Conservation (phyloP, 805 yeast genomes). For the Wickerhamomyces bisporus region DNA sequence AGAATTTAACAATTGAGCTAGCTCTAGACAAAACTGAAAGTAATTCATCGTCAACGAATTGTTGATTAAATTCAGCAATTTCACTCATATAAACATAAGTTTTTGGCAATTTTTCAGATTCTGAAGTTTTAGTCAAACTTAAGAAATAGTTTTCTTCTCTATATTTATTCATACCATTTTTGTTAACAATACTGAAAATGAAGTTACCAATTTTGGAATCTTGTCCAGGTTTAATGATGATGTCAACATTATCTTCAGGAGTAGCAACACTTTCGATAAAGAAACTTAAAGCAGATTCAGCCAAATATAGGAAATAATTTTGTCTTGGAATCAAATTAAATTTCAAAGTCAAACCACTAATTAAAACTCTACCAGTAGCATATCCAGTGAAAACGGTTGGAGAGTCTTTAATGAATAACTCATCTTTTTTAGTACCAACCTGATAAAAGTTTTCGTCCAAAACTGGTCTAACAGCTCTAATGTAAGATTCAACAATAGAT, state of each 20-base stretch:
- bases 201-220: constrained; percentile 42
- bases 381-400: constrained; percentile 56
- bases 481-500: constrained; percentile 46
- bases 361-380: constrained; percentile 84
- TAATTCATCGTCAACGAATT: constrained; percentile 47
- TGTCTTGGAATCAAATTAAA: constrained; percentile 74
- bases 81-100: constrained; percentile 88
- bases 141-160: constrained; percentile 77
- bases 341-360: constrained; percentile 56
- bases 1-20: constrained; percentile 47
- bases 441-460: constrained; percentile 69
- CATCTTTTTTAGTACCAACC: constrained; percentile 53
- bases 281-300: constrained; percentile 58
- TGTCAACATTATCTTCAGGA: constrained; percentile 55
- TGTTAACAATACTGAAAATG: constrained; percentile 80
- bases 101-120: constrained; percentile 61
- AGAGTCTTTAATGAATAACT: constrained; percentile 54
- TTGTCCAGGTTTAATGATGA: constrained; percentile 52
- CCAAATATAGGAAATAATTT: constrained; percentile 60
- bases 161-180: constrained; percentile 69
- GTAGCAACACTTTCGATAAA: constrained; percentile 50
- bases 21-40: constrained; percentile 38
- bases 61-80: constrained; percentile 71
- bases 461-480: constrained; percentile 44
- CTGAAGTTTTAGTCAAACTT: constrained; percentile 79